These are phyloP conservation scores for Penicillium alfredii DNA, from an alignment of 495 filamentous ascomycete species.

Conservation along the genomic window DNA sequence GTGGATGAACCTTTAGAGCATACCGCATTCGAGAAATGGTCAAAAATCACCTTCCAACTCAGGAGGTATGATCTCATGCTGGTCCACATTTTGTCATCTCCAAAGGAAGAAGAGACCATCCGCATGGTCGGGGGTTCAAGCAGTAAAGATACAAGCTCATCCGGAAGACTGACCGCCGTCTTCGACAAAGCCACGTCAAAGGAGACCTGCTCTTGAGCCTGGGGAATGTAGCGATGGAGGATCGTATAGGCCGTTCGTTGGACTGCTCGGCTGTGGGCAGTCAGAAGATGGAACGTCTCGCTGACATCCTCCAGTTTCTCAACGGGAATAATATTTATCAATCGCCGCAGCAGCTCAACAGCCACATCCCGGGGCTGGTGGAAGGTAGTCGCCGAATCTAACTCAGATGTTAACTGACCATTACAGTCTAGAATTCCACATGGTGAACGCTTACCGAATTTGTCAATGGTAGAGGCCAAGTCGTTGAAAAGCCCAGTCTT, in stretches of 20 bases:
- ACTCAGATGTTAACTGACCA: too few relatives aligned
- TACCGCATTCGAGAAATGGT: constrained; percentile 72
- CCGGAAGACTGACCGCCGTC: constrained; percentile 56
- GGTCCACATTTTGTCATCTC: constrained; percentile 38
- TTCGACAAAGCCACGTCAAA: constrained; percentile 76
- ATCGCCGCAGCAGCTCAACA: constrained; percentile 59
- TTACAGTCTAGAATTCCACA: too few relatives aligned
- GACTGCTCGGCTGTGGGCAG: constrained; percentile 64
- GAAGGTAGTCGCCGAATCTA: constrained; percentile 46
- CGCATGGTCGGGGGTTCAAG: constrained; percentile 42
- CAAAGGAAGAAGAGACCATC: constrained; percentile 42
- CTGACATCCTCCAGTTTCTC: constrained; percentile 50
- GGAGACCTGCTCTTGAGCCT: constrained; percentile 72
- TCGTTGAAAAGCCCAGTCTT: constrained; percentile 43
- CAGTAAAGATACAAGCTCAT: constrained; percentile 65
- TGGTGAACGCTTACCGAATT: constrained; percentile 43
- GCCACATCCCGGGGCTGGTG: constrained; percentile 64
- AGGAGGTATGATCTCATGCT: constrained; percentile 69
- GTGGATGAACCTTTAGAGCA: constrained; percentile 13
- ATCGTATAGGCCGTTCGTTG: constrained; percentile 78
- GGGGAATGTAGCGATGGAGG: constrained; percentile 70
- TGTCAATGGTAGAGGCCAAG: constrained; percentile 48
- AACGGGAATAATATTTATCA: constrained; percentile 53
- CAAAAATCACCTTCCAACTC: constrained; percentile 87
- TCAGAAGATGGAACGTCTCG: constrained; percentile 65